These are phyloP conservation scores for Eutrema heterophyllum DNA, from an alignment of 345 rosid species.

Conservation along the genomic window DNA sequence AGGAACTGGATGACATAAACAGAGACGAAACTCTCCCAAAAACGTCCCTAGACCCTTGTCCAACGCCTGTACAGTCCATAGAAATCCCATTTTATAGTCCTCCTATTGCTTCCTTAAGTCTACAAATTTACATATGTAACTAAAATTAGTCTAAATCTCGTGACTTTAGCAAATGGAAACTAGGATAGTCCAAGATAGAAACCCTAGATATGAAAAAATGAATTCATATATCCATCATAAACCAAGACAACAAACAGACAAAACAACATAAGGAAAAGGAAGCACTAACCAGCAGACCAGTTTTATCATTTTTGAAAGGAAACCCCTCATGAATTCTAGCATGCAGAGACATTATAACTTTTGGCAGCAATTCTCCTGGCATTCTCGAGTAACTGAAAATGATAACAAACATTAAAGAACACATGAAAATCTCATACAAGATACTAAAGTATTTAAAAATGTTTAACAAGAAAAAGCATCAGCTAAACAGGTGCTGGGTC, in stretches of 20 bases:
- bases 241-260: constrained; percentile 1
- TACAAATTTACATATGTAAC: background rate
- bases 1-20: constrained; percentile 4
- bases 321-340: constrained; percentile 55
- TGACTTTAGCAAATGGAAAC: constrained; percentile 7
- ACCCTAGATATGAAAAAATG: background rate
- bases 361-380: constrained; percentile 74
- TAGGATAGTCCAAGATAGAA: constrained; percentile 6
- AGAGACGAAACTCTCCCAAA: constrained; percentile 4
- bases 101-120: constrained; percentile 2
- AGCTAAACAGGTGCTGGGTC: constrained; percentile 8
- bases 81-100: background rate
- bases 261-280: background rate
- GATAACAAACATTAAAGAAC: constrained; percentile 21
- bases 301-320: constrained; percentile 60
- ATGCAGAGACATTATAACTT: constrained; percentile 51
- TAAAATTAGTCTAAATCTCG: background rate
- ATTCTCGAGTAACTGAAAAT: constrained; percentile 76
- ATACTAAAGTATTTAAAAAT: background rate
- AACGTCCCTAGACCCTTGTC: constrained; percentile 1
- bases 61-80: background rate
- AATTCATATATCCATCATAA: background rate
- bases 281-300: constrained; percentile 71
- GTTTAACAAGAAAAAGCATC: background rate
- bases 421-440: constrained; percentile 16